Evolutionary conservation across 208 protist species (phyloP).

Genomic region (Trypanosomatidae sp.): DNA sequence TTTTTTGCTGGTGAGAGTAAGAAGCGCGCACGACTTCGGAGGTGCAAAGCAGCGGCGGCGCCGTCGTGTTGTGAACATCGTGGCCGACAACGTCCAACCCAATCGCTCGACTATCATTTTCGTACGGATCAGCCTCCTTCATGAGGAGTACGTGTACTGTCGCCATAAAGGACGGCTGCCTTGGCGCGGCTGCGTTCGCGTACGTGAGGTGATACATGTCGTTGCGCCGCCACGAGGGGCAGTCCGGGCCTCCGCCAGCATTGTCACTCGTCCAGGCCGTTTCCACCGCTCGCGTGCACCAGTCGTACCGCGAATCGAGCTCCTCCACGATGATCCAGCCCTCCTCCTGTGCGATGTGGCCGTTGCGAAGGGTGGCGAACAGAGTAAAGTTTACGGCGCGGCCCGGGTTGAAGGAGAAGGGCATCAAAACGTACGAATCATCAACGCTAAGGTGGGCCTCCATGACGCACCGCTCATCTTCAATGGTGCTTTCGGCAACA

Average conservation of each 20-base stretch:
- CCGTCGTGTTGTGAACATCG: conserved; percentile 29
- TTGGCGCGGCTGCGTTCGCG: conserved; percentile 8
- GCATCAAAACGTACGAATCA: conserved; percentile 78
- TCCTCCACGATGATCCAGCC: conserved; percentile 71
- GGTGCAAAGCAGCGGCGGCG: conserved; percentile 49
- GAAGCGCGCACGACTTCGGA: conserved; percentile 37
- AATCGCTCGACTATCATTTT: conserved; percentile 68
- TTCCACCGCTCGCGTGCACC: conserved; percentile 43
- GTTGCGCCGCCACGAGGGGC: conserved; percentile 74
- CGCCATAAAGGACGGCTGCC: conserved; percentile 10
- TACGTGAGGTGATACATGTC: conserved; percentile 58
- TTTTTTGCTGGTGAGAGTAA: conserved; percentile 35
- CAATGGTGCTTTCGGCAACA: conserved; percentile 59
- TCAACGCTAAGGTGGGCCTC: conserved; percentile 36
- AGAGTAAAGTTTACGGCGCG: conserved; percentile 55
- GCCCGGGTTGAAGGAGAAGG: conserved; percentile 76
- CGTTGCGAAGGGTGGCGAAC: conserved; percentile 44
- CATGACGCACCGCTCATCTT: conserved; percentile 36
- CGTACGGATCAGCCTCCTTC: conserved; percentile 66
- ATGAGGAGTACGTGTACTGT: conserved; percentile 62
- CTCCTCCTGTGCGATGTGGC: conserved; percentile 33
- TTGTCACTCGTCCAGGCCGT: conserved; percentile 50
- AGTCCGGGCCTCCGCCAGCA: conserved; percentile 44
- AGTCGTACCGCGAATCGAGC: conserved; percentile 70
- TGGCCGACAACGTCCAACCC: conserved; percentile 64